These are phyloP conservation scores for Plantago coronopus DNA, from an alignment of 305 asterid genomes.

Conservation along the genomic window DNA sequence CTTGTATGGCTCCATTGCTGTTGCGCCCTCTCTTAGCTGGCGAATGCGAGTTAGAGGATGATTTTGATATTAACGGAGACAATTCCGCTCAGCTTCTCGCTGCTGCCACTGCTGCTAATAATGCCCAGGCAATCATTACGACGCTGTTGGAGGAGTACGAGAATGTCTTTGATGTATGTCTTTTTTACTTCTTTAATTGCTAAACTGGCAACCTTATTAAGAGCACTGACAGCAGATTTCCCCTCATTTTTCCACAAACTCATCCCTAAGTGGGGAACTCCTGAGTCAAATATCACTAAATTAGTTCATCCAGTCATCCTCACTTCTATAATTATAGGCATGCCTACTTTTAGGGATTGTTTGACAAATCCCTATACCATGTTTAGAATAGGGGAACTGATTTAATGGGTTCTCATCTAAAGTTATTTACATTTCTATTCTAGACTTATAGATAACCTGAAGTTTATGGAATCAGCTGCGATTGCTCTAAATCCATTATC, in stretches of 20 bases:
- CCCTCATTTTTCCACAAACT: no score
- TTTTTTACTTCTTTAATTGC: conserved; percentile 19
- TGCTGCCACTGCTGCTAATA: conserved; percentile 98
- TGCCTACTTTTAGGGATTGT: no score
- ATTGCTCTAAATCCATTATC: background rate
- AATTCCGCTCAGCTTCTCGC: conserved; percentile 95
- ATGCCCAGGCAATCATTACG: conserved; percentile 92
- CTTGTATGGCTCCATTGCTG: conserved; percentile 99
- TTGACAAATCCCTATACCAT: no score
- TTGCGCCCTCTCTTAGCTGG: conserved; percentile 98
- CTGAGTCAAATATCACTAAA: no score
- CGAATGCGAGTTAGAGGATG: conserved; percentile 96
- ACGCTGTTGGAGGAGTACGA: conserved; percentile 91
- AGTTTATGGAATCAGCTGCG: no score
- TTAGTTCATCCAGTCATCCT: no score
- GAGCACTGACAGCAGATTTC: background rate
- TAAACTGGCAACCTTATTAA: conserved; percentile 18
- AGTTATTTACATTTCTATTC: no score
- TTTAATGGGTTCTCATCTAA: no score
- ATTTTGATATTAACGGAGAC: conserved; percentile 72
- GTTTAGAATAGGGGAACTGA: no score
- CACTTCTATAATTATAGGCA: no score
- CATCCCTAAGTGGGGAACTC: no score
- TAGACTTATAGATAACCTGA: no score
- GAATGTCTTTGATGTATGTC: conserved; percentile 79